Conservation (phyloP, 208 protist species). For the Leishmania aethiopica region DNA sequence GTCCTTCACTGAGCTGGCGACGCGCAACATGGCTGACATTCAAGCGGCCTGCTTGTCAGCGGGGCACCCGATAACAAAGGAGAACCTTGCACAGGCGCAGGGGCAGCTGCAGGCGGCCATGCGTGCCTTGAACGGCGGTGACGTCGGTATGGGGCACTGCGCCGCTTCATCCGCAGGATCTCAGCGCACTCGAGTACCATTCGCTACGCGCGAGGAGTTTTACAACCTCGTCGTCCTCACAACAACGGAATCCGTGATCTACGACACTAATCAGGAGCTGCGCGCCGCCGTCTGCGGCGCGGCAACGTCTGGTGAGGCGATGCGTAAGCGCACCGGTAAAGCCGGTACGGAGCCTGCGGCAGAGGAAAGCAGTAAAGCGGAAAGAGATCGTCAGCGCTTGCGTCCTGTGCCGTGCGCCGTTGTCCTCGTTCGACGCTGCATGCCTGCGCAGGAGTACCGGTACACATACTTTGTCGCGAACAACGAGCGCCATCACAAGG, state of each 20-base stretch:
- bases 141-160: not conserved
- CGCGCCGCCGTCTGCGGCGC: conserved; percentile 1
- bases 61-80: not conserved
- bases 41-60: conserved; percentile 21
- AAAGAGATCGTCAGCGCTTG: conserved; percentile 5
- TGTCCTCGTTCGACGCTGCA: conserved; percentile 41
- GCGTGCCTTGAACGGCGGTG: not conserved
- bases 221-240: conserved; percentile 46
- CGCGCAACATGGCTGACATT: conserved; percentile 19
- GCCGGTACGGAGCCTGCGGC: not conserved
- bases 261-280: conserved; percentile 29
- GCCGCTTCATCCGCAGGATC: not conserved
- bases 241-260: conserved; percentile 36
- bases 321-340: not conserved
- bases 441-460: conserved; percentile 23
- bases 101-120: conserved; percentile 18
- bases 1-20: conserved; percentile 16
- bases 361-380: not conserved
- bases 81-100: conserved; percentile 3
- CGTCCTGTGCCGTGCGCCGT: conserved; percentile 51
- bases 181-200: conserved; percentile 24
- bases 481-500: conserved; percentile 36
- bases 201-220: conserved; percentile 32
- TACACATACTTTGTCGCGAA: conserved; percentile 32
- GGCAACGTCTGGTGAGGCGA: not conserved